These are phyloP conservation scores for Fusarium sp. DNA, from an alignment of 2,329 filamentous ascomycete species.

Conservation along the genomic window DNA sequence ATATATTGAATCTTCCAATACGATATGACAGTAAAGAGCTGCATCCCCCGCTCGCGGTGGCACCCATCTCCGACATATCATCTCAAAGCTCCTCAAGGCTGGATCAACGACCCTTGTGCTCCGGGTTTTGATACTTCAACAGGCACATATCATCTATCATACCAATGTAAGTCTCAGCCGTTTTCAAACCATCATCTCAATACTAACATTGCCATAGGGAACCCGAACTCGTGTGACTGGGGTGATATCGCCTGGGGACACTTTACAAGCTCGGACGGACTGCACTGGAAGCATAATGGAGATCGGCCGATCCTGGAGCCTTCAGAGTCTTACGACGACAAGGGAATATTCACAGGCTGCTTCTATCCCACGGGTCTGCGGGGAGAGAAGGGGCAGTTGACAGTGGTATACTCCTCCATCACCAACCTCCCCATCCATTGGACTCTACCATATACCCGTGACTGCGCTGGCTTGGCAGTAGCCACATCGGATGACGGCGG, in stretches of 20 bases:
- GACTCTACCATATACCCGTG: slow-evolving; percentile 54
- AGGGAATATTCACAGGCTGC: slow-evolving; percentile 66
- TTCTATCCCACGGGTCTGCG: slow-evolving; percentile 60
- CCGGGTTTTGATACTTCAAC: slow-evolving; percentile 38
- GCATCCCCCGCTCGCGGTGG: slow-evolving; percentile 20
- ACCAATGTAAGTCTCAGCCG: slow-evolving; percentile 32
- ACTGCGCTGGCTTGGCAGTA: slow-evolving; percentile 56
- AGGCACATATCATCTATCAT: slow-evolving; percentile 42
- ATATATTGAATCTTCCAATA: neutral
- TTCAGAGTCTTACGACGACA: slow-evolving; percentile 58
- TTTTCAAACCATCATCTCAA: fast-evolving
- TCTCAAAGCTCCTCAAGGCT: slow-evolving; percentile 38
- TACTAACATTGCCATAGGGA: slow-evolving; percentile 42
- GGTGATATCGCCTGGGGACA: slow-evolving; percentile 62
- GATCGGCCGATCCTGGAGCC: slow-evolving; percentile 51
- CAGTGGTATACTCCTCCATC: slow-evolving; percentile 52
- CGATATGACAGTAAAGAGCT: slow-evolving; percentile 23
- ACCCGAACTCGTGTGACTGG: slow-evolving; percentile 54
- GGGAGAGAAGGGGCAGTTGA: slow-evolving; percentile 53
- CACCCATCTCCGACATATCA: slow-evolving; percentile 38
- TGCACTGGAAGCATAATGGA: slow-evolving; percentile 59
- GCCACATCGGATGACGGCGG: slow-evolving; percentile 55
- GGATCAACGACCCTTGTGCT: slow-evolving; percentile 43
- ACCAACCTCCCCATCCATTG: slow-evolving; percentile 52
- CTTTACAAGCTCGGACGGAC: slow-evolving; percentile 56